Percentiles rank a stretch among this genome's conserved stretches.
Evolutionary conservation across 805 yeast species (phyloP).

Genomic region (Saccharomycopsis olivae): DNA sequence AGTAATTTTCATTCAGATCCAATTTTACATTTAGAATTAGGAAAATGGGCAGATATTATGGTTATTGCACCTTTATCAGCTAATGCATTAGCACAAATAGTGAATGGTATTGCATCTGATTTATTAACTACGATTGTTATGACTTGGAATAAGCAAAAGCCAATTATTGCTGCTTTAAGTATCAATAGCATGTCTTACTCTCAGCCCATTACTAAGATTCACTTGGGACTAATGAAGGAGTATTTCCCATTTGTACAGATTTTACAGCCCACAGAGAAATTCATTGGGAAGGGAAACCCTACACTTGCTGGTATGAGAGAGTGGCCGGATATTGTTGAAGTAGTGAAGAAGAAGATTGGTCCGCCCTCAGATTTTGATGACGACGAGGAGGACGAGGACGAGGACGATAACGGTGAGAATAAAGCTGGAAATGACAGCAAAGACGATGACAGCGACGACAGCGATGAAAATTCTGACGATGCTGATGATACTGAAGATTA

Average conservation of each 20-base stretch:
- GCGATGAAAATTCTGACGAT: conserved; percentile 23
- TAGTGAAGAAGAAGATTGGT: conserved; percentile 30
- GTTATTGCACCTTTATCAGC: conserved; percentile 73
- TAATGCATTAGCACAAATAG: conserved; percentile 63
- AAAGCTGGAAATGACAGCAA: conserved; percentile 29
- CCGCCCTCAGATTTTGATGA: conserved; percentile 23
- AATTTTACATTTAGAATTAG: conserved; percentile 62
- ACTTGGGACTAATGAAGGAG: conserved; percentile 48
- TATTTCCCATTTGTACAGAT: conserved; percentile 70
- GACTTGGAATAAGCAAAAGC: conserved; percentile 69
- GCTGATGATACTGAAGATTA: conserved; percentile 19
- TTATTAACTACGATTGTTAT: conserved; percentile 61
- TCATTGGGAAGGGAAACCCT: conserved; percentile 60
- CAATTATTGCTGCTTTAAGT: conserved; percentile 69
- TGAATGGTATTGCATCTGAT: conserved; percentile 71
- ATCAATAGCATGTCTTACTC: conserved; percentile 78
- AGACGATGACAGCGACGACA: conserved; percentile 17
- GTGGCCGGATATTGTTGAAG: conserved; percentile 73
- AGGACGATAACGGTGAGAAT: conserved; percentile 30
- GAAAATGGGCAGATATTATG: conserved; percentile 78
- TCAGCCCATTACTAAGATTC: conserved; percentile 68
- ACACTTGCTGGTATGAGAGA: conserved; percentile 90
- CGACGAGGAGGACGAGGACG: conserved; percentile 29
- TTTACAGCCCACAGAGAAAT: conserved; percentile 71
- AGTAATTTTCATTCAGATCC: conserved; percentile 35